Evolutionary conservation across 2,329 filamentous ascomycete species (phyloP), one percentile per base, ranked within the genome.

Genomic region (Dactylonectria macrodidyma): DNA sequence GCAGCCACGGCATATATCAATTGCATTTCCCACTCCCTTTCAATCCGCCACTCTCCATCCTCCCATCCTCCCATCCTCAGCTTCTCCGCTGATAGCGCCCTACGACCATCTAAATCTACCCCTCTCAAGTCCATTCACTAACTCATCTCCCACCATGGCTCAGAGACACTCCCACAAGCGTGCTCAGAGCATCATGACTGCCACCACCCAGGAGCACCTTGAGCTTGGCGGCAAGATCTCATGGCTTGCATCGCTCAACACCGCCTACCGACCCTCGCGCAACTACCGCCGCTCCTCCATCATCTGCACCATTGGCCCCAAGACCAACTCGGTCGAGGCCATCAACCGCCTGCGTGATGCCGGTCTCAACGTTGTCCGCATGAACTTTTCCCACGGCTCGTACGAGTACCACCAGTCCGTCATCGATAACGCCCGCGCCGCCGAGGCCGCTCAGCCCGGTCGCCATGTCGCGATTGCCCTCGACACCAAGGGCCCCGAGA

Each of bases 361-460:
- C 74, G 96, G 96, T 84, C 92, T 98, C 79, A 98, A 98, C 85
- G 95, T 99, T 76, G 96, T 98, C 76, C 95, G 96, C 86, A 99
- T 99, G 96, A 99, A 99, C 92, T 98, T 98, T 83, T 97, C 82
- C 93, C 95, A 84, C 72, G 82, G 82, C 68, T 81, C 81, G 75
- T 96, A 98, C 84, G 95, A 95, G 86, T 99, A 98, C 87, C 95
- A 97, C 87, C 94, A 98, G 89, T 95, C 94, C 71, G 96, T 99
- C 81, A 98, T 99, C 80, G 94, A 99, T 88, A 92, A 99, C 86
- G 90, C 95, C 76, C 94, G 95, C 80, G 89, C 93, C 80, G 96
- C 96, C 73, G 95, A 97, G 86, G 90, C 88, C 80, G 82, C 86
- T 67, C 90, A 95, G 84, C 79, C 87, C 33, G 96, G 96, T 75